Percentiles rank a stretch among this genome's conserved stretches.
Conservation (phyloP, 257 asterid genomes). For the Scutellaria baicalensis region DNA sequence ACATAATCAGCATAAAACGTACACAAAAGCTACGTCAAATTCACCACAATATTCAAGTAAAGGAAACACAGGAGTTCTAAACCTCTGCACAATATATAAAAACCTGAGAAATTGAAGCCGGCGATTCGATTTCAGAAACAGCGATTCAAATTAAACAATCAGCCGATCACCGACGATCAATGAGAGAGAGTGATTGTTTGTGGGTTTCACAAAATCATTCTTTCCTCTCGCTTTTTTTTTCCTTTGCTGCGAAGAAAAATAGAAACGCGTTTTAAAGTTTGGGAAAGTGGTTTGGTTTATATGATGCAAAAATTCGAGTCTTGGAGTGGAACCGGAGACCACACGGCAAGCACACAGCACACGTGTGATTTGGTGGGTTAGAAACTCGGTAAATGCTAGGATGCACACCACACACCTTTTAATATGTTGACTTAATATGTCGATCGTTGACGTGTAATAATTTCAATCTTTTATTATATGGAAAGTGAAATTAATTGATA, state of each 20-base stretch:
- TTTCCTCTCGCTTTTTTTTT: no score
- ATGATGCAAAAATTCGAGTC: neutral
- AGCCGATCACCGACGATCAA: neutral
- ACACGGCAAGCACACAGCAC: neutral
- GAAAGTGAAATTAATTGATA: no score
- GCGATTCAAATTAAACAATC: neutral
- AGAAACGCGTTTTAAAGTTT: conserved; percentile 10
- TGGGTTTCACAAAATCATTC: neutral
- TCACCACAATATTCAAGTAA: neutral
- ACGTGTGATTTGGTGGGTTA: no score
- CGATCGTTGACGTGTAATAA: no score
- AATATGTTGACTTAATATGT: no score
- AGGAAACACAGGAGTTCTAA: neutral
- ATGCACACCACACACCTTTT: no score
- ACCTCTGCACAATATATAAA: neutral
- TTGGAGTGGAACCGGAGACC: neutral
- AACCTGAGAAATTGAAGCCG: conserved; percentile 14
- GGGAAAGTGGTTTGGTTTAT: neutral
- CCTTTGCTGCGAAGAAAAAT: neutral
- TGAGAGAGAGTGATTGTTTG: neutral
- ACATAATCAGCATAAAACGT: neutral
- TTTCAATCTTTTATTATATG: no score
- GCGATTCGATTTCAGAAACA: neutral
- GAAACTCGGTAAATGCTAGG: no score
- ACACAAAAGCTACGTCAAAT: neutral